Evolutionary conservation across 1,284 basidiomycete species (phyloP).

Genomic region (Phylloboletellus chloephorus): DNA sequence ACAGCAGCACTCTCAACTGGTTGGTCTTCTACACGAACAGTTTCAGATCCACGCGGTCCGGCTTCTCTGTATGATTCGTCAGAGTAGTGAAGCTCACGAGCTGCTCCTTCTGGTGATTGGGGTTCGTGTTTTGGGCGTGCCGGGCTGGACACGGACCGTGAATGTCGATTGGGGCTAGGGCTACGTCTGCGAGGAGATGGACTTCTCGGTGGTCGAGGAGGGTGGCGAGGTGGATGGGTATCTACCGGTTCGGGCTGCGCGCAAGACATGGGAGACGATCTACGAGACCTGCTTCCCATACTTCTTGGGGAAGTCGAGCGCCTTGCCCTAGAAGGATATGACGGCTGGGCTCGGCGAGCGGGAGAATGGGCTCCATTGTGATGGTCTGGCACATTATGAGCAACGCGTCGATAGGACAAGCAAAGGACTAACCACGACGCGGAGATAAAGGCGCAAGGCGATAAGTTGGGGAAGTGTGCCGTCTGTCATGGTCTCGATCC

Average conservation of each 20-base stretch:
- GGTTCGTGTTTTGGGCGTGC: conserved; percentile 5
- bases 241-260: conserved; percentile 15
- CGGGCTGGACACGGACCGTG: conserved; percentile 13
- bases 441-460: conserved; percentile 20
- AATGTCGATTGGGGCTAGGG: conserved; percentile 11
- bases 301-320: conserved; percentile 25
- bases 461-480: conserved; percentile 16
- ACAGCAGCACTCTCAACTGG: conserved; percentile 1
- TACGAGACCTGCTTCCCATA: conserved; percentile 21
- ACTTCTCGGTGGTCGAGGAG: conserved; percentile 9
- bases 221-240: conserved; percentile 10
- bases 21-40: conserved; percentile 6
- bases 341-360: conserved; percentile 18
- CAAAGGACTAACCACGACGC: conserved; percentile 22
- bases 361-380: conserved; percentile 8
- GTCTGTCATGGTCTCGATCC: conserved; percentile 22
- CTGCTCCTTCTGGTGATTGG: conserved; percentile 4
- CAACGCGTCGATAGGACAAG: neutral
- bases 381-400: conserved; percentile 15
- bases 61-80: conserved; percentile 5
- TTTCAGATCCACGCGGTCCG: conserved; percentile 1
- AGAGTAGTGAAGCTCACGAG: neutral
- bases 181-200: conserved; percentile 17
- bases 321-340: conserved; percentile 16
- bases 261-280: conserved; percentile 22